Evolutionary conservation across 73 alveolate species (phyloP).

Genomic region (Tetrahymena borealis): DNA sequence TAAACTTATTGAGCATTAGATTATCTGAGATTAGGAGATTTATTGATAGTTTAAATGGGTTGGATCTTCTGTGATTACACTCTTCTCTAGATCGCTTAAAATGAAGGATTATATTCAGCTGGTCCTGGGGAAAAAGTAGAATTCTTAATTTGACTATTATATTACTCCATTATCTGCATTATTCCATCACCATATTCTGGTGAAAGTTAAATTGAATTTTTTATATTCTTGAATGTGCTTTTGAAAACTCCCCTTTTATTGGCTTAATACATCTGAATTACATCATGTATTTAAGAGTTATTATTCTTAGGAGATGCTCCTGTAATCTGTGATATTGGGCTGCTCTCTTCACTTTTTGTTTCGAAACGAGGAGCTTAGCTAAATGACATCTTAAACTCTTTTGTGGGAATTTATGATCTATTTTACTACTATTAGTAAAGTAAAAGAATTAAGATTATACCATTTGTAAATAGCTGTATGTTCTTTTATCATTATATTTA

Average conservation of each 20-base stretch:
- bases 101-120: background rate
- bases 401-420: background rate
- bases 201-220: background rate
- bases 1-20: background rate
- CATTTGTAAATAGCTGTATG: too few species aligned
- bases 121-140: background rate
- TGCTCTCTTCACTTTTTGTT: background rate
- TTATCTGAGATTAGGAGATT: background rate
- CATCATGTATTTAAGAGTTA: background rate
- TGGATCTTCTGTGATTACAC: background rate
- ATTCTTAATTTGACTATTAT: background rate
- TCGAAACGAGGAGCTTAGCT: background rate
- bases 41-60: background rate
- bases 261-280: background rate
- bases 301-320: background rate
- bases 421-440: background rate
- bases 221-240: background rate
- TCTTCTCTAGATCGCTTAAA: background rate
- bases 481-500: too few species aligned
- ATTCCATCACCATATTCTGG: background rate
- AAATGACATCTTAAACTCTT: background rate
- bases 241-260: background rate
- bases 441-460: background rate
- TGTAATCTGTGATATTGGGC: background rate
- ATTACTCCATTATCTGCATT: background rate